Evolutionary conservation across 306 rosid genomes (phyloP).

Genomic region (Cucurbita ficifolia): DNA sequence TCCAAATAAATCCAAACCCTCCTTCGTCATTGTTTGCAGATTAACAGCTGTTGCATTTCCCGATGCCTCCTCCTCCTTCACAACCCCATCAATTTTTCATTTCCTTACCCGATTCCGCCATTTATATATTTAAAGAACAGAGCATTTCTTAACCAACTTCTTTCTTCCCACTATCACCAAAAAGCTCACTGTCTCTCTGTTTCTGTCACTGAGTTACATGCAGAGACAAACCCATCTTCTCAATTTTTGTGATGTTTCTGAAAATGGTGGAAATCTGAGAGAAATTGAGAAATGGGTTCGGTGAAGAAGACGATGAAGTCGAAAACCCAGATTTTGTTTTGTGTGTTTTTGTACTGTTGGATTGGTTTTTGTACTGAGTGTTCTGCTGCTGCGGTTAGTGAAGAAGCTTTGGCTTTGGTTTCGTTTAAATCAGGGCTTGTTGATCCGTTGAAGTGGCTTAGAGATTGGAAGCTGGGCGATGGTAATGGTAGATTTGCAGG

Average conservation of each 20-base stretch:
- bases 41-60: conserved; percentile 10
- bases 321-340: conserved; percentile 28
- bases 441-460: conserved; percentile 47
- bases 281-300: conserved; percentile 12
- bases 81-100: too few species aligned
- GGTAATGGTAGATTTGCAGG: conserved; percentile 12
- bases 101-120: background rate
- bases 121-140: conserved; percentile 19
- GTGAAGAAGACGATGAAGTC: conserved; percentile 28
- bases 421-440: conserved; percentile 47
- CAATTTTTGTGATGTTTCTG: conserved; percentile 14
- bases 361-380: conserved; percentile 18
- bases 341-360: conserved; percentile 26
- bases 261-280: conserved; percentile 40
- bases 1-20: conserved; percentile 49
- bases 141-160: conserved; percentile 23
- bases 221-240: conserved; percentile 8
- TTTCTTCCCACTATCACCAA: conserved; percentile 25
- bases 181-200: conserved; percentile 10
- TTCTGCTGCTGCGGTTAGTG: conserved; percentile 19
- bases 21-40: conserved; percentile 31
- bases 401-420: conserved; percentile 57
- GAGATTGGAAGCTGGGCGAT: conserved; percentile 43
- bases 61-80: too few species aligned
- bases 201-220: background rate